A percentile compares a stretch with the other conserved stretches of the same genome.
Evolutionary conservation across 495 filamentous ascomycete genomes (phyloP).

Genomic region (Penicillium turbatum): DNA sequence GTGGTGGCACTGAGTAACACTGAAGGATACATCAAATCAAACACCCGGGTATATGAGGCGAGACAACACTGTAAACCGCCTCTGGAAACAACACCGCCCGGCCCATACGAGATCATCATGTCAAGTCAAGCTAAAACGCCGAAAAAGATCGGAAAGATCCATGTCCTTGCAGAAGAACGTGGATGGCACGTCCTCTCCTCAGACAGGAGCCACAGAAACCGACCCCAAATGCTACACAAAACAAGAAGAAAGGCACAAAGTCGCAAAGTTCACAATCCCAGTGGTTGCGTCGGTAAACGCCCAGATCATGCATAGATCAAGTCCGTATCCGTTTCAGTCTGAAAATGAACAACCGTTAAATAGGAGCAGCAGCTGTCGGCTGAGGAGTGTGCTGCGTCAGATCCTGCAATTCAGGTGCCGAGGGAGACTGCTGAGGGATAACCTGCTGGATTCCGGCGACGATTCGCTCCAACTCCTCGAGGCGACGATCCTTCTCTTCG

Average conservation of each 20-base stretch:
- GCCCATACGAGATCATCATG: slow-evolving; percentile 10
- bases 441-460: slow-evolving; percentile 43
- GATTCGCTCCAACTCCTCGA: slow-evolving; percentile 43
- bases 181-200: neutral
- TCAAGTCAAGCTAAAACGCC: slow-evolving; percentile 24
- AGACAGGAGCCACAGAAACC: neutral
- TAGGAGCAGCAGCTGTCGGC: slow-evolving; percentile 13
- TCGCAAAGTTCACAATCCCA: slow-evolving; percentile 4
- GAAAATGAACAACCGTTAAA: slow-evolving; percentile 5
- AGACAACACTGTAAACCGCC: slow-evolving; percentile 13
- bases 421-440: slow-evolving; percentile 30
- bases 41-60: slow-evolving; percentile 27
- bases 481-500: slow-evolving; percentile 46
- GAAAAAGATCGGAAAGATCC: slow-evolving; percentile 1
- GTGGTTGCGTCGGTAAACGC: slow-evolving; percentile 15
- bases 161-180: neutral
- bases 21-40: slow-evolving; percentile 13
- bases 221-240: slow-evolving; percentile 18
- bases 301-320: slow-evolving; percentile 16
- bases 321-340: slow-evolving; percentile 1
- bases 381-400: slow-evolving; percentile 18
- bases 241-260: slow-evolving; percentile 4
- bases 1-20: neutral
- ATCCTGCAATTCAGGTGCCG: slow-evolving; percentile 16
- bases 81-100: slow-evolving; percentile 25